phyloP scores from a whole-genome alignment of 108 stramenopile genomes.

The Fragilaria radians region DNA sequence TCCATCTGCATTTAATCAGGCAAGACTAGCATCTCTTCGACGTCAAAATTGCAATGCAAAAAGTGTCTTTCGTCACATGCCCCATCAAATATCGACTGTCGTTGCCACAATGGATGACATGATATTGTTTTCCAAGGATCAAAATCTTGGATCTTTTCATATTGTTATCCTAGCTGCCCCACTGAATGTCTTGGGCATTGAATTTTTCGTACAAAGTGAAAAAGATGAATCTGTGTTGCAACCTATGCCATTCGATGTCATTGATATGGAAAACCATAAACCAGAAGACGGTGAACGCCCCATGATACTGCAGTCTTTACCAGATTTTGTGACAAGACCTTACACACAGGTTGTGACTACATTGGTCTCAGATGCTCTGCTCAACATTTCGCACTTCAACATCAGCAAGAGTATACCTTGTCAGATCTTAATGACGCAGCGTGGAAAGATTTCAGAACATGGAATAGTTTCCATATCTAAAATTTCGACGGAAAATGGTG shows the following conservation, averaged over 20 bases:
- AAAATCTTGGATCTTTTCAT: slow-evolving; percentile 52
- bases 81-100: slow-evolving; percentile 21
- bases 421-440: slow-evolving; percentile 40
- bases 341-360: slow-evolving; percentile 75
- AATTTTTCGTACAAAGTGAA: slow-evolving; percentile 57
- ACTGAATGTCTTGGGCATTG: slow-evolving; percentile 44
- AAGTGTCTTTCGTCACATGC: slow-evolving; percentile 6
- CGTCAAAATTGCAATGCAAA: slow-evolving; percentile 19
- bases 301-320: slow-evolving; percentile 25
- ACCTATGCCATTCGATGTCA: slow-evolving; percentile 54
- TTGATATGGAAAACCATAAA: slow-evolving; percentile 27
- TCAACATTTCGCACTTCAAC: slow-evolving; percentile 45
- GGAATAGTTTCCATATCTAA: too few species aligned
- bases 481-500: slow-evolving; percentile 11
- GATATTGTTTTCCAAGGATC: slow-evolving; percentile 25
- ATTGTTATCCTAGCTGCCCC: slow-evolving; percentile 74
- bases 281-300: slow-evolving; percentile 28
- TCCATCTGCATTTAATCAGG: slow-evolving; percentile 56
- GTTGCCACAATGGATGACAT: slow-evolving; percentile 22
- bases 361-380: slow-evolving; percentile 46
- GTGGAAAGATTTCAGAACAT: too few species aligned
- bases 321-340: slow-evolving; percentile 36
- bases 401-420: slow-evolving; percentile 31
- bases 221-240: slow-evolving; percentile 56
- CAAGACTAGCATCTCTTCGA: slow-evolving; percentile 21